phyloP scores from a whole-genome alignment of 2,329 filamentous ascomycete species.

The Ambrosiella xylebori region DNA sequence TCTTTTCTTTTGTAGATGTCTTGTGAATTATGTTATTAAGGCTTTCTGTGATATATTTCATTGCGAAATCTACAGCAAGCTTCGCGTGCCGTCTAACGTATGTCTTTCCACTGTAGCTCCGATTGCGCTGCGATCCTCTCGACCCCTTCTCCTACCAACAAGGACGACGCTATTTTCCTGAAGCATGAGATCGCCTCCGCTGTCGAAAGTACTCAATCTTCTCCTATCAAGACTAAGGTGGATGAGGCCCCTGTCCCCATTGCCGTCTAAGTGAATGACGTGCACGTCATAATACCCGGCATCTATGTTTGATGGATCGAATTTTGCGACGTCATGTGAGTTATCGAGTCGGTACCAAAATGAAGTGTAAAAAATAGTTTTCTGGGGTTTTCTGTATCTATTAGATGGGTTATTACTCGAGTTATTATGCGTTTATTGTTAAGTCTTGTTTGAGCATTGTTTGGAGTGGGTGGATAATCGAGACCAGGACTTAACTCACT shows the following conservation, averaged over 20 bases:
- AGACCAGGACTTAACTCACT: background rate
- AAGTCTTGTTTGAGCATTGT: background rate
- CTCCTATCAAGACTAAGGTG: slow-evolving; percentile 24
- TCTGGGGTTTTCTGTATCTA: slow-evolving; percentile 3
- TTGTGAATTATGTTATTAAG: too few species aligned
- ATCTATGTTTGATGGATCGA: background rate
- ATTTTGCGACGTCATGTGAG: too few species aligned
- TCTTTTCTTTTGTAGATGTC: background rate
- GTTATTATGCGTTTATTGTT: background rate
- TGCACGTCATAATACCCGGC: background rate
- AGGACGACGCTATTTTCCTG: slow-evolving; percentile 37
- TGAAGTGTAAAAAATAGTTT: background rate
- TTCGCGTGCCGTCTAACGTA: background rate
- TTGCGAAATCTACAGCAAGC: too few species aligned
- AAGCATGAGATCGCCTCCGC: slow-evolving; percentile 29
- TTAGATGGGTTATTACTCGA: slow-evolving; percentile 1
- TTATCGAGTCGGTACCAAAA: too few species aligned
- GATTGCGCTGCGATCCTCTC: slow-evolving; percentile 21
- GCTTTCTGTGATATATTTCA: too few species aligned
- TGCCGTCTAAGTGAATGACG: background rate
- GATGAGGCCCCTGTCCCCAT: background rate
- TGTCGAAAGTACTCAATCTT: slow-evolving; percentile 29
- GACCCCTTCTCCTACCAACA: slow-evolving; percentile 29
- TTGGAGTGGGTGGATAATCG: background rate
- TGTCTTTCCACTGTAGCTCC: slow-evolving; percentile 19